Evolutionary conservation across 1,139 yeast species (phyloP).

Genomic region (Saccharomyces hybrid): DNA sequence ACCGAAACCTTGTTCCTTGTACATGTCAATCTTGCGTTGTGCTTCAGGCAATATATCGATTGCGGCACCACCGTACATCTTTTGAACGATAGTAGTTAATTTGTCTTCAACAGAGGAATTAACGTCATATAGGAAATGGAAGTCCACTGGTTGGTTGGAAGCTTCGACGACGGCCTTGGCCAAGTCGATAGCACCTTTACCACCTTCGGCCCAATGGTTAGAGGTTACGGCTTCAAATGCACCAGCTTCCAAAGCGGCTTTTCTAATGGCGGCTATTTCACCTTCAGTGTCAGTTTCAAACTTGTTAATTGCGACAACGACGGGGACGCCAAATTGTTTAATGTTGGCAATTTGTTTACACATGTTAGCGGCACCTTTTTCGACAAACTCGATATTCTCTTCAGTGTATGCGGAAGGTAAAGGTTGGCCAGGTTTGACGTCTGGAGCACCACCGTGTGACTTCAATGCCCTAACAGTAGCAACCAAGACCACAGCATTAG

Average conservation of each 20-base stretch:
- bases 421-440: constrained; percentile 73
- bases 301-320: constrained; percentile 72
- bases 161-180: constrained; percentile 67
- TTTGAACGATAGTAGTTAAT: constrained; percentile 61
- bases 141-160: constrained; percentile 38
- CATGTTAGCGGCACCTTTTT: constrained; percentile 61
- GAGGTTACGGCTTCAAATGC: constrained; percentile 69
- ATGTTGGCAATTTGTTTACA: constrained; percentile 71
- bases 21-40: constrained; percentile 70
- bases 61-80: constrained; percentile 92
- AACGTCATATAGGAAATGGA: constrained; percentile 54
- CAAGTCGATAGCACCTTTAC: constrained; percentile 60
- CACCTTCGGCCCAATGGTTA: constrained; percentile 80
- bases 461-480: constrained; percentile 77
- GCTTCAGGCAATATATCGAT: constrained; percentile 87
- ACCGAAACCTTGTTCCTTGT: constrained; percentile 86
- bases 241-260: constrained; percentile 63
- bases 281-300: constrained; percentile 65
- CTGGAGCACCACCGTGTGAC: constrained; percentile 79
- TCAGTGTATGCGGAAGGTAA: constrained; percentile 60
- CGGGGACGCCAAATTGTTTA: constrained; percentile 65
- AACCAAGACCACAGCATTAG: constrained; percentile 68
- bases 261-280: constrained; percentile 56
- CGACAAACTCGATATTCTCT: constrained; percentile 59
- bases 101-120: constrained; percentile 57